Evolutionary conservation across 306 rosid species (phyloP).

Genomic region (Senna tora): DNA sequence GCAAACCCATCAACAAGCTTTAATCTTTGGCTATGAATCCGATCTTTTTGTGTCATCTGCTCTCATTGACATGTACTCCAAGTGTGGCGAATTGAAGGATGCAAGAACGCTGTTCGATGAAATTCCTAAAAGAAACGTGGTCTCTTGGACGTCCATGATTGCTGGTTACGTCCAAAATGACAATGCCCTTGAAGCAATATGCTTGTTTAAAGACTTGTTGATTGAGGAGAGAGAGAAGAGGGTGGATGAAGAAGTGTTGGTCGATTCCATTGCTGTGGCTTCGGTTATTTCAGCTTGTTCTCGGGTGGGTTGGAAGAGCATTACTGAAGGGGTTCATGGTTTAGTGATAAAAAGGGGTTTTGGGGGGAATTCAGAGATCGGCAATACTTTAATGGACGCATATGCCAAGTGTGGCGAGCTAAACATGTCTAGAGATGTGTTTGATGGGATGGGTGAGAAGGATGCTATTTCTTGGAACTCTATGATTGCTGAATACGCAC

Average conservation of each 20-base stretch:
- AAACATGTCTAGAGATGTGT: slow-evolving; percentile 62
- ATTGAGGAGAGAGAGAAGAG: slow-evolving; percentile 47
- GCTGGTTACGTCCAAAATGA: slow-evolving; percentile 66
- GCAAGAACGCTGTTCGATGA: slow-evolving; percentile 73
- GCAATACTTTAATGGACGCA: slow-evolving; percentile 88
- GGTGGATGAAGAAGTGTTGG: slow-evolving; percentile 40
- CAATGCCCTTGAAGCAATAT: slow-evolving; percentile 46
- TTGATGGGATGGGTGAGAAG: slow-evolving; percentile 69
- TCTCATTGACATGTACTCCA: slow-evolving; percentile 77
- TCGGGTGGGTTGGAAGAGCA: slow-evolving; percentile 50
- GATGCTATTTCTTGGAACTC: slow-evolving; percentile 90
- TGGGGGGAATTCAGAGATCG: slow-evolving; percentile 55
- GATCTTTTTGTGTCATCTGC: slow-evolving; percentile 80
- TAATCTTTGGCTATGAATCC: slow-evolving; percentile 60
- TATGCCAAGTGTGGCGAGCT: slow-evolving; percentile 80
- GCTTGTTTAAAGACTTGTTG: slow-evolving; percentile 64
- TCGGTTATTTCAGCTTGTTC: slow-evolving; percentile 79
- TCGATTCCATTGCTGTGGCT: slow-evolving; percentile 66
- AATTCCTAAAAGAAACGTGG: slow-evolving; percentile 68
- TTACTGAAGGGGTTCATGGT: slow-evolving; percentile 70
- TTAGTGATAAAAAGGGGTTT: slow-evolving; percentile 70
- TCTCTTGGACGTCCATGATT: slow-evolving; percentile 85
- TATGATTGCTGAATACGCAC: slow-evolving; percentile 76
- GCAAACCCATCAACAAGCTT: slow-evolving; percentile 79
- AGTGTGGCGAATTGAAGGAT: slow-evolving; percentile 57